These are phyloP conservation scores for Dorcoceras hygrometricum DNA, from an alignment of 257 asterid species.

Conservation along the genomic window DNA sequence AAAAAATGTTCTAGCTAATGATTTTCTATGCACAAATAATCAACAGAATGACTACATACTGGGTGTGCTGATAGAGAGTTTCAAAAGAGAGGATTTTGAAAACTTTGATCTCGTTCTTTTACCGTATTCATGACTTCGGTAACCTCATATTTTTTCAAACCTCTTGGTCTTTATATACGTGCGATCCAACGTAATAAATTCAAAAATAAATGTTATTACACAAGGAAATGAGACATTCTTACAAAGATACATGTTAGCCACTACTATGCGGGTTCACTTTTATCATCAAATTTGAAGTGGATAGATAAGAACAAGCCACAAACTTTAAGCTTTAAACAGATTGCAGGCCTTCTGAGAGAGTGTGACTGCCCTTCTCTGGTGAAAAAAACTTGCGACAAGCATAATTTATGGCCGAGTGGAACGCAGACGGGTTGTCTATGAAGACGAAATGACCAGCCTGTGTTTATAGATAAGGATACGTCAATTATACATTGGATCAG, in stretches of 20 bases:
- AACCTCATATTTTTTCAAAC: too few relatives aligned
- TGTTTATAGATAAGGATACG: constrained; percentile 12
- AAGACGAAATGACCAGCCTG: constrained; percentile 80
- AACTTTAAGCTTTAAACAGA: constrained; percentile 30
- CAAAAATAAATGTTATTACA: too few relatives aligned
- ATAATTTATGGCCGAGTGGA: constrained; percentile 57
- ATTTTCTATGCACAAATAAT: too few relatives aligned
- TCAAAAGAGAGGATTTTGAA: too few relatives aligned
- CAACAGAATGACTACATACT: too few relatives aligned
- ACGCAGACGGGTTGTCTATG: constrained; percentile 56
- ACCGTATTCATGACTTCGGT: too few relatives aligned
- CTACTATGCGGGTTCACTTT: neutral
- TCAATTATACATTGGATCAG: neutral
- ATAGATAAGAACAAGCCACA: neutral
- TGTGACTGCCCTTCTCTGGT: constrained; percentile 26
- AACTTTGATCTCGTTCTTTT: too few relatives aligned
- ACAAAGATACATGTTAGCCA: neutral
- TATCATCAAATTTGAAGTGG: neutral
- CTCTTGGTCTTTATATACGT: too few relatives aligned
- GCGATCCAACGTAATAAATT: too few relatives aligned
- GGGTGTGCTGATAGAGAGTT: too few relatives aligned
- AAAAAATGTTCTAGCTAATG: too few relatives aligned
- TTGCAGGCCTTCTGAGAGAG: constrained; percentile 51
- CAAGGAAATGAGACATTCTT: too few relatives aligned
- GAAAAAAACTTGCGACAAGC: constrained; percentile 56